Evolutionary conservation across 495 filamentous ascomycete species (phyloP), one percentile per base, ranked within the genome.

Genomic region (Neurospora sp.): DNA sequence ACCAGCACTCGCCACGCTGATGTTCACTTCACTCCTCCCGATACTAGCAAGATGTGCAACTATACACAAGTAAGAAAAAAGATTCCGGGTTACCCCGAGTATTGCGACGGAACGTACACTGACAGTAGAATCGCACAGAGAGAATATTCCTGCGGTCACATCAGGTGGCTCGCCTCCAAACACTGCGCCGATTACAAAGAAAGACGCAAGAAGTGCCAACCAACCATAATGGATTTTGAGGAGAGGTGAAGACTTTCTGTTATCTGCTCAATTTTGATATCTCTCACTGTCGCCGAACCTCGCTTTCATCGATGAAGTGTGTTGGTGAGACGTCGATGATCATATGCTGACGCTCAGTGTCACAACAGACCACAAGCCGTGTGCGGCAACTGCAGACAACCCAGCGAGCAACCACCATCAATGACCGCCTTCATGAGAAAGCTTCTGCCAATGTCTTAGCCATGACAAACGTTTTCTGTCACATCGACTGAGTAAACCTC

Each of bases 131-230:
- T 40, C 14, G 14, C 31, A 11, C 40, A 76, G 73, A 40, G 73
- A 3, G 75, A 76, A 39, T 74, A 68, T 59, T 40, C 68, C 3
- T 76, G 75, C 68, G 75, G 73, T 37, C 75, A 74, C 40, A 68
- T 72, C 16, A 41, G 18, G 18, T 76, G 75, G 75, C 46, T 76
- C 20, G 70, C 75, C 5, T 74, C 73, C 0, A 70, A 74, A 16
- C 75, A 76, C 12, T 76, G 75, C 42, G 27, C 41, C 41, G 41
- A 59, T 39, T 75, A 72, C 39, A 70, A 68, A 35, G 70, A 20
- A 7, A 41, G 40, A 8, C 68, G 44, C 31, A 48, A 48, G 11
- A 69, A 14, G 16, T 74, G 74, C 20, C 37, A 41, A 35, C 72
- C 72, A 27, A 71, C 70, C 2, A 59, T 76, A 35, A 72, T 68